Evolutionary conservation across 1,284 basidiomycete species (phyloP), one percentile per base, ranked within the genome.

Genomic region (Melanopsichium pennsylvanicum): DNA sequence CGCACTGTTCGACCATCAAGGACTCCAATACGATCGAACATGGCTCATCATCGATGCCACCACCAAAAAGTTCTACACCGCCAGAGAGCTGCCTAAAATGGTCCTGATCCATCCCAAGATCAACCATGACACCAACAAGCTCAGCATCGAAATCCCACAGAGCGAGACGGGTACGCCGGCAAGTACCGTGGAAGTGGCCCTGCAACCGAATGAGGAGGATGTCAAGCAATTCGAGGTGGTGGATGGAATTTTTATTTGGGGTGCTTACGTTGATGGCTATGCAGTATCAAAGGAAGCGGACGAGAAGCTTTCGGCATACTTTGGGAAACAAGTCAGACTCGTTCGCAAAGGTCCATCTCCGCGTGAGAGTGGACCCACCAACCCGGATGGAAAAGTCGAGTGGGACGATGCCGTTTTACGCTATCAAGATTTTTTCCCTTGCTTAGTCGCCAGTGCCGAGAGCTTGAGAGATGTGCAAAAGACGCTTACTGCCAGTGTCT

Each of bases 41-140:
- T 78, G 74, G 70, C 67, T 78, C 63, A 73, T 78, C 61, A 73
- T 76, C 57, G 72, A 74, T 39, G 57, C 71, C 1, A 33, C 60
- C 18, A 63, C 66, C 2, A 56, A 57, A 12, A 62, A 61, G 21
- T 78, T 78, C 62, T 72, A 66, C 50, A 78, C 75, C 2, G 75
- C 75, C 2, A 60, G 75, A 31, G 74, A 74, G 21, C 48, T 75
- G 29, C 69, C 75, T 40, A 63, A 75, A 45, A 78, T 78, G 72
- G 74, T 78, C 16, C 63, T 69, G 21, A 78, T 78, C 40, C 52
- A 56, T 18, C 75, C 75, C 8, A 48, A 36, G 12, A 62, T 78
- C 40, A 38, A 69, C n/a, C 25, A 38, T 5, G 49, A 69, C 1
- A 26, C 27, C 29, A 61, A 66, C 41, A 37, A 34, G 41, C 57